Percentiles rank a stretch among this genome's conserved stretches.
phyloP scores from a whole-genome alignment of 768 basidiomycete genomes.

The Naganishia friedmannii region DNA sequence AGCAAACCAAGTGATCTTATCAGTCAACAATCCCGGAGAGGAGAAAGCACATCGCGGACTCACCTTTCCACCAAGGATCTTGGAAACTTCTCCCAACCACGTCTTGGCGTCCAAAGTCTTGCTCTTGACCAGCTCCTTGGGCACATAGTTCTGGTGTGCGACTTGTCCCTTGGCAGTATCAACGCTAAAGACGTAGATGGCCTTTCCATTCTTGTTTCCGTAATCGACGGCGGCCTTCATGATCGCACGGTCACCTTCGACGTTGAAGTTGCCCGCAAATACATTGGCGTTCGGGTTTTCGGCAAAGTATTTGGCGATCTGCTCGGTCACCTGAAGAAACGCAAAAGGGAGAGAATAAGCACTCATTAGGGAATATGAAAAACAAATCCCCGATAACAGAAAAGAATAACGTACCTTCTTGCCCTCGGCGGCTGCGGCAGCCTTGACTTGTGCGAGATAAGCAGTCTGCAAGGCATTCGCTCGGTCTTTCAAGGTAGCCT shows the following conservation, averaged over 20 bases:
- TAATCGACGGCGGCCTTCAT: conserved; percentile 70
- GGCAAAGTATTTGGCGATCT: conserved; percentile 69
- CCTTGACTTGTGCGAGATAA: conserved; percentile 80
- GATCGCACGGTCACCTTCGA: conserved; percentile 83
- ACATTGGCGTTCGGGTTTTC: conserved; percentile 68
- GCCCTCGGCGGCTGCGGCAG: conserved; percentile 68
- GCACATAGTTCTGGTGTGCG: conserved; percentile 80
- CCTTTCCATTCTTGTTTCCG: conserved; percentile 76
- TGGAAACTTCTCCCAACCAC: conserved; percentile 79
- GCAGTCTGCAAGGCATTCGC: conserved; percentile 70
- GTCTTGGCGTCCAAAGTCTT: conserved; percentile 72
- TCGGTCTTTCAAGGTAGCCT: conserved; percentile 73
- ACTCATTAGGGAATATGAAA: no score
- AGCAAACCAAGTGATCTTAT: neutral
- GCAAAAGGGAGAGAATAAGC: neutral
- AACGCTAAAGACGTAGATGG: conserved; percentile 81
- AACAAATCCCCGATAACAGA: neutral
- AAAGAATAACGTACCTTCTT: conserved; percentile 62
- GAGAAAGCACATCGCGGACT: conserved; percentile 28
- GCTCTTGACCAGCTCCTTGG: conserved; percentile 58
- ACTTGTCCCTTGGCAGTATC: conserved; percentile 71
- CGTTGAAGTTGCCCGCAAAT: conserved; percentile 70
- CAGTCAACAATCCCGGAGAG: conserved; percentile 1
- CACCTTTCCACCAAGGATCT: conserved; percentile 87
- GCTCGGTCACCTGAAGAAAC: conserved; percentile 63